A percentile compares a stretch with the other conserved stretches of the same genome.
Evolutionary conservation across 805 yeast species (phyloP).

Genomic region (Myxozyma melibiosi): DNA sequence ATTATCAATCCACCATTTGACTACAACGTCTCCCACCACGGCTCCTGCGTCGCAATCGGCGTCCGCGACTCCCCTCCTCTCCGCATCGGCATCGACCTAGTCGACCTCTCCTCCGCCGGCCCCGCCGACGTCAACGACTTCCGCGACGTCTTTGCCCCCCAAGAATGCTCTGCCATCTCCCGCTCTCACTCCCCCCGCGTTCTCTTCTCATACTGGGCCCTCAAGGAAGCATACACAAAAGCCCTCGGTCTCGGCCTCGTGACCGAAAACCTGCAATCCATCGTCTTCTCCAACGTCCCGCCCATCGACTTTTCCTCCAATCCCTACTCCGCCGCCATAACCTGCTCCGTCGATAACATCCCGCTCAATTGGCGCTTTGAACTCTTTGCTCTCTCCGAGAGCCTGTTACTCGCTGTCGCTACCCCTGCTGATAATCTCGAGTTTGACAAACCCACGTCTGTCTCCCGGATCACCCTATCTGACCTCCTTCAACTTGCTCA

Average conservation of each 20-base stretch:
- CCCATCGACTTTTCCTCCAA: not conserved
- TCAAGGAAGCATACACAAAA: constrained; percentile 77
- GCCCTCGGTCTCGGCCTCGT: constrained; percentile 63
- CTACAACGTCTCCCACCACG: constrained; percentile 31
- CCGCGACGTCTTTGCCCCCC: constrained; percentile 21
- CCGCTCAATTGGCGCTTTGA: constrained; percentile 27
- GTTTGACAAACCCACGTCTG: not conserved
- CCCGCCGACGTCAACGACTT: constrained; percentile 18
- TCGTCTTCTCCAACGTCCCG: constrained; percentile 39
- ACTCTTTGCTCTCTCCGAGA: constrained; percentile 6
- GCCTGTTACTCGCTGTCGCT: constrained; percentile 22
- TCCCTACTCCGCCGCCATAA: constrained; percentile 3
- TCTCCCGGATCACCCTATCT: not conserved
- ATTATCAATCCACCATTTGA: constrained; percentile 8
- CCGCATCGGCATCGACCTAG: constrained; percentile 26
- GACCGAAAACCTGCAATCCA: constrained; percentile 39
- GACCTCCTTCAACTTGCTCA: not conserved
- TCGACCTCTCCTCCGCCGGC: constrained; percentile 14
- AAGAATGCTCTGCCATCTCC: constrained; percentile 17
- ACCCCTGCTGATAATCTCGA: constrained; percentile 12
- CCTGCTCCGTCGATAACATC: not conserved
- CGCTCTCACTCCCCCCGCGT: not conserved
- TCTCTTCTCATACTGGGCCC: constrained; percentile 63
- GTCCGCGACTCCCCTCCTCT: constrained; percentile 5
- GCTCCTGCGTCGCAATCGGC: constrained; percentile 21